Evolutionary conservation across 1,139 yeast species (phyloP), one percentile per base, ranked within the genome.

Genomic region (Yamadazyma friedrichii): DNA sequence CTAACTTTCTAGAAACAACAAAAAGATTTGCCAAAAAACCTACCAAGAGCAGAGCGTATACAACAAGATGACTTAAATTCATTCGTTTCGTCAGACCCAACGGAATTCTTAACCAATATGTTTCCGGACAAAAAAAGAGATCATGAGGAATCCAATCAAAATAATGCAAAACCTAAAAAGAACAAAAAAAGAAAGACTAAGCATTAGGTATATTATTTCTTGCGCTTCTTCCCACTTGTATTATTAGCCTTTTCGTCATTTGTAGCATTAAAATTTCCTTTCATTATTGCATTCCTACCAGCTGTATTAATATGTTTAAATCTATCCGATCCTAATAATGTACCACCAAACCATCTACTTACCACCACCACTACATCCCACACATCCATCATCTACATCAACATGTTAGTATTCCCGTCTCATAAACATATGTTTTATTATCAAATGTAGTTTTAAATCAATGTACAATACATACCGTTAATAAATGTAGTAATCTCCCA

Each of bases 301-400:
- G 88, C 80, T 3, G 91, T 74, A 54, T 91, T 93, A 45, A 93
- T 94, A 59, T 93, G 98, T 55, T 87, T 89, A 68, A 93, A 93
- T 47, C 97, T 67, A 58, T 88, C 97, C 0, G 98, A 94, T 0
- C 98, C 98, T 24, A 93, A 64, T 49, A 85, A 95, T 0, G 77
- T 74, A 6, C 99, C 99, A 15, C 96, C 97, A 59, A 78, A 94
- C 97, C 98, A 93, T 48, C 99, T 65, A 31, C 88, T 79, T 8
- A 89, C 96, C 16, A 85, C 88, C 9, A 91, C 96, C 47, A 89
- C 78, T 3, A 88, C 87, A 58, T 91, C 83, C 86, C 89, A 82
- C 1, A 79, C 85, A 54, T 87, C 93, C 88, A 85, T 84, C 65
- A 78, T 72, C 64, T 71, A 40, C 44, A 33, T 33, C 8, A 20